Evolutionary conservation across 805 yeast genomes (phyloP), one percentile per base, ranked within the genome.

Genomic region (Grigorovia transvaalensis): DNA sequence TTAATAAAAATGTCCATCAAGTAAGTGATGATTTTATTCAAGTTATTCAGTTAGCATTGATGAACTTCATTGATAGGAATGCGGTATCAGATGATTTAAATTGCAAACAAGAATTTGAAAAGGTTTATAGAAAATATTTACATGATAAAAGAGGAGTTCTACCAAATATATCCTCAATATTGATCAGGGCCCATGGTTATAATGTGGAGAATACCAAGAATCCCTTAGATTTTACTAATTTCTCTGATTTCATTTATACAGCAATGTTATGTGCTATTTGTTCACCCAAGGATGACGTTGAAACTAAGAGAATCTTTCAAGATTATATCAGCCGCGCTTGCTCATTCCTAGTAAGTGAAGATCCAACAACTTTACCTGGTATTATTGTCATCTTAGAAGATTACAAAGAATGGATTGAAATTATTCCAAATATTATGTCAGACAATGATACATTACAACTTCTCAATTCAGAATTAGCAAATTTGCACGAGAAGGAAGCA

Each of bases 321-420:
- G 50, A 58, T 0, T 68, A 73, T 41, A 64, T 71, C 30, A 67
- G 56, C 50, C 62, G 65, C 54, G 65, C 71, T 48, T 65, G 67
- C 46, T 61, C 56, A 45, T 83, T 84, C 59, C 70, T 84, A 50
- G 61, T 74, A 0, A 62, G 77, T 27, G 72, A 73, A 27, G 72
- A 77, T 27, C 76, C 74, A 2, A 60, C 73, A 1, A 70, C 81
- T 50, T 69, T 79, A 42, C 73, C 76, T 30, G 90, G 83, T 61
- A 93, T 85, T 65, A 69, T 79, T n/a, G 66, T 78, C 38, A 65
- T 86, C 30, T 63, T 85, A 54, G 85, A 83, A 51, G 74, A 77
- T 23, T 69, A 82, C 53, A 87, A 82, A 59, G 66, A 78, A 27
- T 78, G 82, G 62, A 59, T 81, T 44, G 72, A 68, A 35, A 65